A percentile compares a stretch with the other conserved stretches of the same genome.
Conservation (phyloP, 805 yeast species). For the Ogataea pignaliae region DNA sequence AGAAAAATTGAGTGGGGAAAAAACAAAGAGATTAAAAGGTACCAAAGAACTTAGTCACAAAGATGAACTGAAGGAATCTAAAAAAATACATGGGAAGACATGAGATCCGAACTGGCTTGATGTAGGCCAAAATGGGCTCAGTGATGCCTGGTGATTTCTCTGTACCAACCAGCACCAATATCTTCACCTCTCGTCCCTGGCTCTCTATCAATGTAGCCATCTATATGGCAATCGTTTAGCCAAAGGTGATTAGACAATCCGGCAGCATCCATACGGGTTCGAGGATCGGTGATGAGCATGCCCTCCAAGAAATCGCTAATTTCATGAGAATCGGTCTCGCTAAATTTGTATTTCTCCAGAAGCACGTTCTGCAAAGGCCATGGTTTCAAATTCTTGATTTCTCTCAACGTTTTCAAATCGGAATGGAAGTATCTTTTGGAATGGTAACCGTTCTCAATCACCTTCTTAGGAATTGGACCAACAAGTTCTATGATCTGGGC, state of each 20-base stretch:
- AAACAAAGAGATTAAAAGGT: too few relatives aligned
- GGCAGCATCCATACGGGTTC: constrained; percentile 88
- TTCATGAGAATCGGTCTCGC: constrained; percentile 62
- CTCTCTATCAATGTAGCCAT: constrained; percentile 74
- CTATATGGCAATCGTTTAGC: constrained; percentile 72
- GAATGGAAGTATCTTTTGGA: constrained; percentile 35
- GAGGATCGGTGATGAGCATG: constrained; percentile 79
- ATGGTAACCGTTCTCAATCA: constrained; percentile 59
- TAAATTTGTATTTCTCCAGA: constrained; percentile 77
- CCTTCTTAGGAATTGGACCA: constrained; percentile 45
- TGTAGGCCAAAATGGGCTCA: not conserved
- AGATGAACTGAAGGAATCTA: too few relatives aligned
- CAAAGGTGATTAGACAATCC: constrained; percentile 88
- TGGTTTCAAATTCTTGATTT: constrained; percentile 77
- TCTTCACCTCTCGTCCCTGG: constrained; percentile 81
- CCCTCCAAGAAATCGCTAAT: constrained; percentile 77
- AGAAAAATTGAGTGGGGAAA: too few relatives aligned
- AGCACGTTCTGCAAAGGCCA: constrained; percentile 86
- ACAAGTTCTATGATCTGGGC: constrained; percentile 82
- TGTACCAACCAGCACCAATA: constrained; percentile 81
- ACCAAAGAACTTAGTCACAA: too few relatives aligned
- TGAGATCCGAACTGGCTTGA: too few relatives aligned
- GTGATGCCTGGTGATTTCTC: constrained; percentile 42
- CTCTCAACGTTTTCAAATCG: constrained; percentile 47
- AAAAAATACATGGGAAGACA: too few relatives aligned